These are phyloP conservation scores for Aspergillus pseudotamarii DNA, from an alignment of 2,329 filamentous ascomycete species.

Conservation along the genomic window DNA sequence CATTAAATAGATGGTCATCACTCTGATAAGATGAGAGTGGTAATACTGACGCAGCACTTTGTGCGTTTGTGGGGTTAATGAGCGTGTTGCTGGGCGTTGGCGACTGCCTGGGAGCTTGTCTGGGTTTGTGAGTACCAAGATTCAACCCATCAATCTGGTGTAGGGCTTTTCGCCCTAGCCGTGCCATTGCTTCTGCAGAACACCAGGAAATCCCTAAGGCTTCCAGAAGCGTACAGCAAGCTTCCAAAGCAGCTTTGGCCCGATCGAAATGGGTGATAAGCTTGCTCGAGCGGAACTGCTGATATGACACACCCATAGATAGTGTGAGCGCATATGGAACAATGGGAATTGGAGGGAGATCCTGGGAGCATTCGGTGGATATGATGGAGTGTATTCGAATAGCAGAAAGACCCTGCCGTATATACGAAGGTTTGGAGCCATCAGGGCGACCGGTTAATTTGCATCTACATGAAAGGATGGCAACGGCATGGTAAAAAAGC, in stretches of 20 bases:
- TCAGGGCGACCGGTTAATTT: conserved; percentile 39
- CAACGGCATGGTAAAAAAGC: conserved; percentile 59
- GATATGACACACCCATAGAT: conserved; percentile 59
- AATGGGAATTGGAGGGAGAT: conserved; percentile 56
- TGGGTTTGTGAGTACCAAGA: conserved; percentile 11
- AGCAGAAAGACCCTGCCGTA: conserved; percentile 59
- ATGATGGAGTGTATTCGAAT: conserved; percentile 58
- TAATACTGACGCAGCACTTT: not conserved
- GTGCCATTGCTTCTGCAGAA: conserved; percentile 46
- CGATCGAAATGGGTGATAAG: conserved; percentile 44
- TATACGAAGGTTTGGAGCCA: conserved; percentile 53
- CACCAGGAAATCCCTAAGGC: conserved; percentile 39
- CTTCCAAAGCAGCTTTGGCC: conserved; percentile 39
- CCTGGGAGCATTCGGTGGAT: conserved; percentile 47
- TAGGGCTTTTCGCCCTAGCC: conserved; percentile 42
- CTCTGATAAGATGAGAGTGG: conserved; percentile 1
- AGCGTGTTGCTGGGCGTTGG: not conserved
- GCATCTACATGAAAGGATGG: conserved; percentile 59
- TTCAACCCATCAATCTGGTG: conserved; percentile 29
- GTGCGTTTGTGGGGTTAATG: not conserved
- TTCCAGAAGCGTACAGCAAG: conserved; percentile 40
- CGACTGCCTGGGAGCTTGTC: conserved; percentile 17
- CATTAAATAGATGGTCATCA: not conserved
- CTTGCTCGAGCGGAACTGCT: conserved; percentile 57
- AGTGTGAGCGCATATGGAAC: conserved; percentile 60